A percentile compares a stretch with the other conserved stretches of the same genome.
Conservation (phyloP, 1,139 yeast species). For the Entelexis paramagnoliae region DNA sequence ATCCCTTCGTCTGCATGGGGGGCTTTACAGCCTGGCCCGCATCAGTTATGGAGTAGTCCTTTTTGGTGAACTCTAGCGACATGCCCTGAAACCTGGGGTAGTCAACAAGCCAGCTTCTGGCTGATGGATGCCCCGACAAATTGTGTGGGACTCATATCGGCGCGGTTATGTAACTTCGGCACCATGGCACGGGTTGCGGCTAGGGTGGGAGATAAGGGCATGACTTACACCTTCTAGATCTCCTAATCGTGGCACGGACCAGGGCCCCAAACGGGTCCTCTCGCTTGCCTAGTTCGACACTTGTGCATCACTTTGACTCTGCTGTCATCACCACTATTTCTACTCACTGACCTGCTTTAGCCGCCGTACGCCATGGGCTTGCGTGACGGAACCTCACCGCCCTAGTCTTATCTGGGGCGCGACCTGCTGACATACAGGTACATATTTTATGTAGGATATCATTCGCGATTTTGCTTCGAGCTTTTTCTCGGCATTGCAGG, state of each 20-base stretch:
- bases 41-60: constrained; percentile 13
- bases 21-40: not conserved
- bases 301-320: too few relatives aligned
- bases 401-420: constrained; percentile 3
- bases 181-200: constrained; percentile 12
- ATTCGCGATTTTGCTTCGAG: not conserved
- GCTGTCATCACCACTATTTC: too few relatives aligned
- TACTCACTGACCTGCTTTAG: too few relatives aligned
- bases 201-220: constrained; percentile 12
- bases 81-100: not conserved
- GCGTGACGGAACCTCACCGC: not conserved
- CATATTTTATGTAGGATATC: not conserved
- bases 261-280: too few relatives aligned
- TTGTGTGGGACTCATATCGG: constrained; percentile 1
- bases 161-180: constrained; percentile 11
- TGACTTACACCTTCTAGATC: not conserved
- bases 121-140: not conserved
- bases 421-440: constrained; percentile 1
- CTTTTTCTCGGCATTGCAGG: not conserved
- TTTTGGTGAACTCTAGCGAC: constrained; percentile 20
- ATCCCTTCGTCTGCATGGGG: constrained; percentile 15
- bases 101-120: not conserved
- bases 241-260: not conserved
- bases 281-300: too few relatives aligned
- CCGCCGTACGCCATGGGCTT: not conserved